Base-by-base conservation (phyloP, 2,329 filamentous ascomycete species). In the Fusarium sp. region DNA sequence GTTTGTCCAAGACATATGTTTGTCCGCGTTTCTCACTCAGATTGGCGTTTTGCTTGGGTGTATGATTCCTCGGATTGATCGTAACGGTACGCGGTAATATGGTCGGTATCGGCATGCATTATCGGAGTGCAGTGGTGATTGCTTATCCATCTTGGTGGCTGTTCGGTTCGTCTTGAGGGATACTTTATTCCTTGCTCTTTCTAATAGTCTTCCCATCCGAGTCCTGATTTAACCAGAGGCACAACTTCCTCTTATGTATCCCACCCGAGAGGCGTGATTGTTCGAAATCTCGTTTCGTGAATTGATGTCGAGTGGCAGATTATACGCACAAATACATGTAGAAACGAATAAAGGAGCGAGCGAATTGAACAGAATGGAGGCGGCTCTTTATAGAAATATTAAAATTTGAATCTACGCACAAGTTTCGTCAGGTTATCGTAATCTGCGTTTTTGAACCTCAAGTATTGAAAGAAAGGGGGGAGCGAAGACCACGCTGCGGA, bases 391-490 rank as follows among this genome's bases (percentile, higher is more conserved):
- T 50, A 50, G 15, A 14, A 15, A 13, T 7, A 12, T 50, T 5
- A 5, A 2, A 15, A 22, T 7, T 7, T 22, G 7, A 3, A 12
- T 0, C 10, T 48, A 12, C 22, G 7, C 8, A 24, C 7, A 8
- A 13, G 0, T 48, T 24, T 18, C 11, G 7, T 31, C 22, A 50
- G 33, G 3, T 12, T 24, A 13, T 11, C 11, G 15, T 13, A n/a
- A 18, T 18, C 6, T 33, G 16, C 15, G 0, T 30, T 16, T n/a
- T 3, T 10, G 2, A 5, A 0, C 14, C 6, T 11, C 26, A 7
- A 12, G 22, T 1, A 24, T 31, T 10, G 3, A 18, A 48, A 7
- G 22, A 50, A 24, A 14, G 20, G 5, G 7, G 30, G 15, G 45
- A 8, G 4, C 4, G 7, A 33, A 18, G 47, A 5, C 9, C 22